Evolutionary conservation across 2,329 filamentous ascomycete species (phyloP), one percentile per base, ranked within the genome.

Genomic region (Neocatenulostroma microsporum): DNA sequence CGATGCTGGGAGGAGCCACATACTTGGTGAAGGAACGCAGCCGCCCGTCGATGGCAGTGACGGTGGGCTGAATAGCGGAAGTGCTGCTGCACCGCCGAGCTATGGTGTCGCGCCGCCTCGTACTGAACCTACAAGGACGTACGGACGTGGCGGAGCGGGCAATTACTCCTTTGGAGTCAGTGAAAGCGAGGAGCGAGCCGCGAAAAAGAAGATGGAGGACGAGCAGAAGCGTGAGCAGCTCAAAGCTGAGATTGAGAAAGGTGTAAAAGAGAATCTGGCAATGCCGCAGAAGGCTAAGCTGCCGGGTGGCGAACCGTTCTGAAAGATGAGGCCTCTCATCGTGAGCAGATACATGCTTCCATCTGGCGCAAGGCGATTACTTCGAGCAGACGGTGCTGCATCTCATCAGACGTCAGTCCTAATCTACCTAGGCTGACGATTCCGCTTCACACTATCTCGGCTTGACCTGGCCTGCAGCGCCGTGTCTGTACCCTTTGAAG

Each of bases 121-220:
- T 4, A 29, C 21, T 13, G 11, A 48, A 37, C 60, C 46, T 25
- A 34, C 36, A 10, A 30, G 30, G n/a, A 41, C 15, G 25, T 20
- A 33, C 17, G 67, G 67, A 1, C 51, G 66, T 30, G 67, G 67
- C 19, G 67, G 67, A 5, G 64, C 64, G n/a, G 67, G 67, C 3
- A 69, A 70, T 36, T 66, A 62, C 41, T 53, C 61, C n/a, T 68
- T 44, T 17, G 53, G 49, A 10, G 45, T 49, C 44, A 57, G 36
- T 30, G 60, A 61, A 36, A 45, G 40, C 20, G 49, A 51, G 38
- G 58, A 60, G 39, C 40, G 48, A 30, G 57, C 50, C 24, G 42
- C 47, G 34, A 38, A 35, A 24, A 54, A 41, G 34, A 45, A 40
- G 41, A 39, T 49, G 37, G 51, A 57, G 32, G 46, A 53, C 36